Evolutionary conservation across 179 eudicot species (phyloP).

Genomic region (Nepenthes alata): DNA sequence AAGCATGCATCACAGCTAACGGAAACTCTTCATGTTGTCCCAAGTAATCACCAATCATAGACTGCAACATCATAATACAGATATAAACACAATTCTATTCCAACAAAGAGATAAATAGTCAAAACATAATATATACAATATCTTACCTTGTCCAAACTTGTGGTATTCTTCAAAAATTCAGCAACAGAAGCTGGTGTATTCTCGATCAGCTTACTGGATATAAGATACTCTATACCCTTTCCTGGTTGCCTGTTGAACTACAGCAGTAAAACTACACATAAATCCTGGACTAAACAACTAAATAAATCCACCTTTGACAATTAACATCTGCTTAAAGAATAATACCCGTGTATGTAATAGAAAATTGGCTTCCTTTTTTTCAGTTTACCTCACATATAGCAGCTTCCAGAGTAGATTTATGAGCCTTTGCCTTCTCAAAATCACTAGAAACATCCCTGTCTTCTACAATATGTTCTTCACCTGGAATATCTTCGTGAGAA

Average conservation of each 20-base stretch:
- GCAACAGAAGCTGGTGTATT: constrained; percentile 80
- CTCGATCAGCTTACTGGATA: constrained; percentile 77
- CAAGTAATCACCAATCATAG: constrained; percentile 90
- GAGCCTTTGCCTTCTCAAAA: constrained; percentile 93
- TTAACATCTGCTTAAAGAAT: too few species aligned
- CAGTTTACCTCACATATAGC: constrained; percentile 69
- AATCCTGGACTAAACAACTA: background rate
- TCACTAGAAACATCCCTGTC: constrained; percentile 40
- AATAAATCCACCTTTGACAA: background rate
- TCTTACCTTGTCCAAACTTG: constrained; percentile 68
- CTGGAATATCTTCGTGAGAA: constrained; percentile 33
- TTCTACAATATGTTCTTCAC: constrained; percentile 33
- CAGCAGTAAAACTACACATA: constrained; percentile 10
- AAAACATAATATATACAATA: background rate
- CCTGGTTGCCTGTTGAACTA: constrained; percentile 81
- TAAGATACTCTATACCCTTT: constrained; percentile 72
- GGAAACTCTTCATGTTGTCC: constrained; percentile 98
- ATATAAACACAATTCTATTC: background rate
- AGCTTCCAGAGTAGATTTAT: constrained; percentile 81
- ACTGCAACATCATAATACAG: constrained; percentile 33
- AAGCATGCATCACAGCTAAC: constrained; percentile 92
- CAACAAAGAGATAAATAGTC: background rate
- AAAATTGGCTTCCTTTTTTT: background rate
- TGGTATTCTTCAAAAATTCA: constrained; percentile 71
- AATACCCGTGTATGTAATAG: background rate